A percentile compares a stretch with the other conserved stretches of the same genome.
phyloP scores from a whole-genome alignment of 352 stramenopile species.

The Phytophthora hibernalis region DNA sequence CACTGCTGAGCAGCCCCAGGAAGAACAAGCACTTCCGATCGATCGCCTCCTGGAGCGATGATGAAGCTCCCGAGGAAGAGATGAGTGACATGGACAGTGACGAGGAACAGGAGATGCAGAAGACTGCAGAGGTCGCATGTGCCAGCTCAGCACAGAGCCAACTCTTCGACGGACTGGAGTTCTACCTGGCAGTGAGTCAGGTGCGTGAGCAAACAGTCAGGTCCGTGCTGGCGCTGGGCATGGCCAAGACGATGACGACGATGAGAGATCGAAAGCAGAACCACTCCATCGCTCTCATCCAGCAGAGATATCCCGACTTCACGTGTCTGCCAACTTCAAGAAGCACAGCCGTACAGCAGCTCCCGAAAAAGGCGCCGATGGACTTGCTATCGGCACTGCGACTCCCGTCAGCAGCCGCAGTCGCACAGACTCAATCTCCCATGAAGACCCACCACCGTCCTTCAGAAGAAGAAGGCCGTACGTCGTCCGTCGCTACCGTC shows the following conservation, averaged over 20 bases:
- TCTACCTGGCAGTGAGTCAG: constrained; percentile 64
- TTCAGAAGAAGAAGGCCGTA: constrained; percentile 25
- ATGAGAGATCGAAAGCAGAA: constrained; percentile 42
- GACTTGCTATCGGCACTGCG: constrained; percentile 40
- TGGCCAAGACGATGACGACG: constrained; percentile 45
- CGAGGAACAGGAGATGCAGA: constrained; percentile 24
- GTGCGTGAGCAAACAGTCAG: constrained; percentile 45
- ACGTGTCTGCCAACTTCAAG: constrained; percentile 53
- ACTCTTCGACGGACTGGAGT: constrained; percentile 70
- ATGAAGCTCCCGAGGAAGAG: constrained; percentile 41
- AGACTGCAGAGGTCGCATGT: constrained; percentile 7
- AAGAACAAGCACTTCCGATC: constrained; percentile 16
- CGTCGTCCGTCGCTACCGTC: constrained; percentile 30
- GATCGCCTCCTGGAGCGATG: constrained; percentile 28
- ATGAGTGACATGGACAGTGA: constrained; percentile 36
- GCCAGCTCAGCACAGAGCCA: constrained; percentile 27
- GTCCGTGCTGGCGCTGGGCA: constrained; percentile 46
- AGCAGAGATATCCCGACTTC: constrained; percentile 72
- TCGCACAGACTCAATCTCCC: constrained; percentile 23
- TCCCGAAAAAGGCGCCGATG: constrained; percentile 17
- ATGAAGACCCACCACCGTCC: constrained; percentile 11
- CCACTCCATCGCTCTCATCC: constrained; percentile 65
- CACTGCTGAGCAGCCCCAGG: constrained; percentile 22
- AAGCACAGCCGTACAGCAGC: constrained; percentile 12
- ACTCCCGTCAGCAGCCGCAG: constrained; percentile 24